These are phyloP conservation scores for Vanrija pseudolonga DNA, from an alignment of 1,284 basidiomycete genomes.

Conservation along the genomic window DNA sequence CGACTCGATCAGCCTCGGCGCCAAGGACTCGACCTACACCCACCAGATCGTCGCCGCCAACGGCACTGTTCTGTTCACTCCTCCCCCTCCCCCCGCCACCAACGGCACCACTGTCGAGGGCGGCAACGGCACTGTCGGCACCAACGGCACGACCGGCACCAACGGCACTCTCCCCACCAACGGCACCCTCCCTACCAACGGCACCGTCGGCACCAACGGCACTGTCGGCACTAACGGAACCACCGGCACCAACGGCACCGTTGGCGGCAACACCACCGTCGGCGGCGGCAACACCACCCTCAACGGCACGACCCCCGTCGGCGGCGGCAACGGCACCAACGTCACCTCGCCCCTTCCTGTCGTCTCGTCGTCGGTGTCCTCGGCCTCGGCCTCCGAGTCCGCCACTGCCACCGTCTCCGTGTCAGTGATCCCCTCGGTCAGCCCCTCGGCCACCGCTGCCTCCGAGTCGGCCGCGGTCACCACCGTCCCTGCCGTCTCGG, in stretches of 20 bases:
- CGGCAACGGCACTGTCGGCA: not conserved
- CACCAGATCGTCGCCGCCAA: constrained; percentile 29
- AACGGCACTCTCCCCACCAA: too few species aligned
- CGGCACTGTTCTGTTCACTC: constrained; percentile 11
- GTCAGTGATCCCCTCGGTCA: not conserved
- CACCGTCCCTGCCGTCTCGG: not conserved
- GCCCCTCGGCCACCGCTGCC: not conserved
- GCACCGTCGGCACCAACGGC: constrained; percentile 3
- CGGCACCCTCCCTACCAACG: too few species aligned
- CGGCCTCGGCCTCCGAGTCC: not conserved
- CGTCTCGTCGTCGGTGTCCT: not conserved
- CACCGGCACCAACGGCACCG: constrained; percentile 4
- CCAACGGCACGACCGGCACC: not conserved
- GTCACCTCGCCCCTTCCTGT: not conserved
- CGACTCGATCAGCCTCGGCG: constrained; percentile 28
- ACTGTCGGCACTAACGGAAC: constrained; percentile 18
- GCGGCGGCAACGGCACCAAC: not conserved
- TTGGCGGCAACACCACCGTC: not conserved
- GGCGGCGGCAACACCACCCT: not conserved
- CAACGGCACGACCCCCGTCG: not conserved
- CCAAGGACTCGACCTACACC: constrained; percentile 35
- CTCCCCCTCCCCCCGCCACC: constrained; percentile 8
- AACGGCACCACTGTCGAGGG: constrained; percentile 7
- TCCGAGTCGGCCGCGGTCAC: not conserved
- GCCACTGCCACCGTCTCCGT: constrained; percentile 2